These are phyloP conservation scores for Pochonia chlamydosporia DNA, from an alignment of 2,329 filamentous ascomycete genomes.

Conservation along the genomic window DNA sequence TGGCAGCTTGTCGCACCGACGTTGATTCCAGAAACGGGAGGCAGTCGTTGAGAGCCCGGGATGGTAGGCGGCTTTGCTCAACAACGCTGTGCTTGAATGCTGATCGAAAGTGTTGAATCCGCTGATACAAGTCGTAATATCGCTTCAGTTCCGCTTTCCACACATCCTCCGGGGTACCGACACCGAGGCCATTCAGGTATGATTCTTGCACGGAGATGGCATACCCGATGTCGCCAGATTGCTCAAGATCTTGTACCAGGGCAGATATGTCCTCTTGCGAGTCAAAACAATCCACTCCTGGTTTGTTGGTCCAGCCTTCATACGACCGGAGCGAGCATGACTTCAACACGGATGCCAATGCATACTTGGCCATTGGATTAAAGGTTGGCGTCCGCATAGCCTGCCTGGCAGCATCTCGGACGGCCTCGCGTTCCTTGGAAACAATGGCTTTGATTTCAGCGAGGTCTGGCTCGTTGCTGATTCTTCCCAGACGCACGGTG, in stretches of 20 bases:
- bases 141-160: not conserved
- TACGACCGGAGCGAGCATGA: not conserved
- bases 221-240: not conserved
- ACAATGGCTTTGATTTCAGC: not conserved
- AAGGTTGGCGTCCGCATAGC: not conserved
- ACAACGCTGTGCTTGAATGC: not conserved
- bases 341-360: not conserved
- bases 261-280: not conserved
- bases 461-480: not conserved
- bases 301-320: not conserved
- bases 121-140: not conserved
- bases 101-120: not conserved
- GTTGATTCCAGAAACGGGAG: not conserved
- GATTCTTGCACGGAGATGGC: not conserved
- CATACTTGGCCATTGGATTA: not conserved
- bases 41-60: not conserved
- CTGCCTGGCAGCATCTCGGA: not conserved
- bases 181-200: not conserved
- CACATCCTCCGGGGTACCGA: not conserved
- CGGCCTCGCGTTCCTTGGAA: not conserved
- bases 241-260: not conserved
- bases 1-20: not conserved
- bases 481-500: not conserved
- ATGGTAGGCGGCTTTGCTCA: not conserved
- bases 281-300: not conserved